Conservation (phyloP, 148 eudicot genomes). For the Oxyria digyna region DNA sequence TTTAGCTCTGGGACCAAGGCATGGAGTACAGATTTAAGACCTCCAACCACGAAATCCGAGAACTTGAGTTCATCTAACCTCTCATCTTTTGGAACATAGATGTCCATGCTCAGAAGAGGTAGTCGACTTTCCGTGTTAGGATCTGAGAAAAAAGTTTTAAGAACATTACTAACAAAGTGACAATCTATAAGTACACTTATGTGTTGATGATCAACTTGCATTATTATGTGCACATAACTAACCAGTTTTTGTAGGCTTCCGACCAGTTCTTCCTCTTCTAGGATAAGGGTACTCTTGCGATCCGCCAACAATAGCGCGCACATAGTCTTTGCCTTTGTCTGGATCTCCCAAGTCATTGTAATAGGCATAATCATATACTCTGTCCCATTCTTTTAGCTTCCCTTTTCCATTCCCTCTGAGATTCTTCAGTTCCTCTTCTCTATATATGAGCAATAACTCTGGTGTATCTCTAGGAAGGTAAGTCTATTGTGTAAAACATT, state of each 20-base stretch:
- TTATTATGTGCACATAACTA: neutral
- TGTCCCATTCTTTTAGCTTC: slow-evolving; percentile 15
- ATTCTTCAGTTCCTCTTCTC: slow-evolving; percentile 16
- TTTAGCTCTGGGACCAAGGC: slow-evolving; percentile 35
- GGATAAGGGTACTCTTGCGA: slow-evolving; percentile 18
- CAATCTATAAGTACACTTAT: no score
- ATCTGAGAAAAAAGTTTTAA: neutral
- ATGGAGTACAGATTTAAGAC: slow-evolving; percentile 27
- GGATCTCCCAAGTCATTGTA: no score
- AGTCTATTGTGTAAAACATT: slow-evolving; percentile 6
- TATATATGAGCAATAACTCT: slow-evolving; percentile 1
- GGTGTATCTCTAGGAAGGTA: slow-evolving; percentile 20
- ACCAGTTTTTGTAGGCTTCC: slow-evolving; percentile 15
- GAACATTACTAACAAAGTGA: no score
- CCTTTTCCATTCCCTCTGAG: slow-evolving; percentile 20
- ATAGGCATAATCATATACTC: no score
- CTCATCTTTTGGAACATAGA: slow-evolving; percentile 16
- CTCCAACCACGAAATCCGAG: neutral
- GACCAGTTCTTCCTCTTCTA: slow-evolving; percentile 22
- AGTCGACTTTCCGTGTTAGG: slow-evolving; percentile 1
- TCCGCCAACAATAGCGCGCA: slow-evolving; percentile 19
- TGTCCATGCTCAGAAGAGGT: neutral
- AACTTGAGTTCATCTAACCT: slow-evolving; percentile 7
- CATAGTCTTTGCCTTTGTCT: slow-evolving; percentile 10
- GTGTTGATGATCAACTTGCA: neutral